phyloP scores from a whole-genome alignment of 2,329 filamentous ascomycete species.

The Neofusicoccum umdonicola region DNA sequence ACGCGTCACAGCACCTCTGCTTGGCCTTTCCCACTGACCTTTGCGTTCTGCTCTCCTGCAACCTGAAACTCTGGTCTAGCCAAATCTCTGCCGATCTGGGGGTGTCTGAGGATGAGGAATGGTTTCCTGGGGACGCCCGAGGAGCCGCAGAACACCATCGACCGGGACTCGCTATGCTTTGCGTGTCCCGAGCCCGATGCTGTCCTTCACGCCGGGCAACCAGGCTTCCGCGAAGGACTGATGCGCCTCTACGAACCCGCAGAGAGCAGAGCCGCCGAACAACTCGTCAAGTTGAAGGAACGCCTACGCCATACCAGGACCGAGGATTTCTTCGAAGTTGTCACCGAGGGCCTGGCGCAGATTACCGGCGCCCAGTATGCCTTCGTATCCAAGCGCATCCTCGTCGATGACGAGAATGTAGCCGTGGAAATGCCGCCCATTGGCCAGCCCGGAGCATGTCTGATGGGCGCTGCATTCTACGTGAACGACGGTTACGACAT shows the following conservation, averaged over 20 bases:
- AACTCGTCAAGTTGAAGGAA: constrained; percentile 59
- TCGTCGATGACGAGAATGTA: constrained; percentile 57
- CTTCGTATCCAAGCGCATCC: constrained; percentile 65
- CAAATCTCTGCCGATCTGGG: neutral
- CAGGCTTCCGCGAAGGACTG: constrained; percentile 42
- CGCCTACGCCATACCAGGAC: constrained; percentile 52
- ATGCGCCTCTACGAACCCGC: constrained; percentile 36
- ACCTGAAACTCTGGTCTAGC: neutral
- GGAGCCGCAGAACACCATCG: constrained; percentile 39
- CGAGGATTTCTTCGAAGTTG: constrained; percentile 62
- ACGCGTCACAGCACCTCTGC: neutral
- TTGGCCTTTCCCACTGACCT: neutral
- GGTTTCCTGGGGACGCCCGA: constrained; percentile 25
- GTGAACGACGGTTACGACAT: constrained; percentile 59
- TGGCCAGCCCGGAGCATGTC: constrained; percentile 59
- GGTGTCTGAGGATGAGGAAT: constrained; percentile 27
- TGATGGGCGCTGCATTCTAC: constrained; percentile 66
- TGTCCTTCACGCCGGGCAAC: constrained; percentile 44
- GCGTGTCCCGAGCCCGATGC: constrained; percentile 40
- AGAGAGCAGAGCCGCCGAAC: constrained; percentile 62
- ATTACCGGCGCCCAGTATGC: constrained; percentile 65
- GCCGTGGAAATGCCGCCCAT: constrained; percentile 61
- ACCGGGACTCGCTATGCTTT: constrained; percentile 44
- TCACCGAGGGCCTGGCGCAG: constrained; percentile 63
- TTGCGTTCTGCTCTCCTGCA: neutral